phyloP scores from a whole-genome alignment of 1,284 basidiomycete genomes.

The Cutaneotrichosporon dermatis region DNA sequence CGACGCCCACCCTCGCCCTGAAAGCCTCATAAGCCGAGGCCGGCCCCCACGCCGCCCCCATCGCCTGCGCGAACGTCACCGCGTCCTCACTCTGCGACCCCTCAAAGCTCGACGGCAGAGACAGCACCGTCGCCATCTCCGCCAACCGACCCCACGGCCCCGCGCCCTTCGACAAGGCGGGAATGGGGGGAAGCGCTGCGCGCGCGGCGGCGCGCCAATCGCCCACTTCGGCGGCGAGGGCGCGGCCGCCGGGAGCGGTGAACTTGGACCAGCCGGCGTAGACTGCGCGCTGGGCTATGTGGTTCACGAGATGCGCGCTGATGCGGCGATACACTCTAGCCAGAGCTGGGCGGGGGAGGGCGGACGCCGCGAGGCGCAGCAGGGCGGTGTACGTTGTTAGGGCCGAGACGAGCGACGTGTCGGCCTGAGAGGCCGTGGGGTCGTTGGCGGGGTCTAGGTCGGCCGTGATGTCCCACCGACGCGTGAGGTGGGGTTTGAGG shows the following conservation, averaged over 20 bases:
- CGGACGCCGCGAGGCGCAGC: slow-evolving; percentile 59
- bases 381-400: slow-evolving; percentile 70
- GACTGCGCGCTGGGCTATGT: slow-evolving; percentile 75
- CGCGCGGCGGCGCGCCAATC: slow-evolving; percentile 73
- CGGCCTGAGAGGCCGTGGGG: slow-evolving; percentile 38
- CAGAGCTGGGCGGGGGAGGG: slow-evolving; percentile 57
- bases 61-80: slow-evolving; percentile 75
- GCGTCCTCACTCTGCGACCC: slow-evolving; percentile 55
- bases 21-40: slow-evolving; percentile 65
- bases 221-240: slow-evolving; percentile 66
- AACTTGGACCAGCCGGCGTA: slow-evolving; percentile 66
- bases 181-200: slow-evolving; percentile 9
- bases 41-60: slow-evolving; percentile 67
- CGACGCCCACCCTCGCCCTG: slow-evolving; percentile 51
- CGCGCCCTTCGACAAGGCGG: too few relatives aligned
- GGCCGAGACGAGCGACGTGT: slow-evolving; percentile 63
- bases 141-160: slow-evolving; percentile 54
- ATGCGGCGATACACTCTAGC: slow-evolving; percentile 66
- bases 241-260: slow-evolving; percentile 55
- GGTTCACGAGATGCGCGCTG: slow-evolving; percentile 61
- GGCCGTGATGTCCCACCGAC: slow-evolving; percentile 24
- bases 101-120: slow-evolving; percentile 52
- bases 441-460: neutral
- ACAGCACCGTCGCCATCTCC: slow-evolving; percentile 63
- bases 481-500: slow-evolving; percentile 64